Evolutionary conservation across 2,329 filamentous ascomycete genomes (phyloP).

Genomic region (Neopestalotiopsis rosae): DNA sequence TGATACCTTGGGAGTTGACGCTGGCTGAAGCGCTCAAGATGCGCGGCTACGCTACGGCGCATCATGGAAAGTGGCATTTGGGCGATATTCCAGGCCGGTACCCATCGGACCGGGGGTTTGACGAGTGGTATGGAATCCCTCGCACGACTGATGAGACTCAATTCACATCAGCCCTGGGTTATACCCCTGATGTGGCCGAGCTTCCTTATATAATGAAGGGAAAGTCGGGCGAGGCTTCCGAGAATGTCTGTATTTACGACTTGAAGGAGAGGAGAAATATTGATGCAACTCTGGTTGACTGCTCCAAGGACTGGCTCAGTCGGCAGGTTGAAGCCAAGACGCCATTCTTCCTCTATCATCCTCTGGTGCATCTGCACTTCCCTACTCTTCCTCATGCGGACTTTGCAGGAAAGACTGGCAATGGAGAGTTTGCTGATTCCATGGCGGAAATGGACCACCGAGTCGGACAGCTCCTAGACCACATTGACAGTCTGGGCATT

Average conservation of each 20-base stretch:
- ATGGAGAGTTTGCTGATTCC: background rate
- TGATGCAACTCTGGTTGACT: background rate
- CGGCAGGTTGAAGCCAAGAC: background rate
- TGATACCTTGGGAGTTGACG: constrained; percentile 38
- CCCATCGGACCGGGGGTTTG: constrained; percentile 41
- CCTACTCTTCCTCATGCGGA: background rate
- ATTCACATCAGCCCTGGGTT: background rate
- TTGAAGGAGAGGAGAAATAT: background rate
- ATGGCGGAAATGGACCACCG: constrained; percentile 3
- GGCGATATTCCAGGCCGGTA: constrained; percentile 41
- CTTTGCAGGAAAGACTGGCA: constrained; percentile 1
- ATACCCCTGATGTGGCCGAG: background rate
- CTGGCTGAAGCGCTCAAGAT: constrained; percentile 37
- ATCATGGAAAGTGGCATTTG: constrained; percentile 43
- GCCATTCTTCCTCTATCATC: background rate
- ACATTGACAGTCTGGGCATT: constrained; percentile 34
- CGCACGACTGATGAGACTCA: background rate
- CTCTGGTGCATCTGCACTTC: background rate
- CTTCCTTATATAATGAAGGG: background rate
- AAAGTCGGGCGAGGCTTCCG: background rate
- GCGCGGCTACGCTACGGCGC: constrained; percentile 33
- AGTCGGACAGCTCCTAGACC: constrained; percentile 37
- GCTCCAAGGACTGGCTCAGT: background rate
- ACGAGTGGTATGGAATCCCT: constrained; percentile 44
- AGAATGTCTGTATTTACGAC: background rate